phyloP scores from a whole-genome alignment of 176 grass and related monocot genomes.

The Saccharum spontaneum region DNA sequence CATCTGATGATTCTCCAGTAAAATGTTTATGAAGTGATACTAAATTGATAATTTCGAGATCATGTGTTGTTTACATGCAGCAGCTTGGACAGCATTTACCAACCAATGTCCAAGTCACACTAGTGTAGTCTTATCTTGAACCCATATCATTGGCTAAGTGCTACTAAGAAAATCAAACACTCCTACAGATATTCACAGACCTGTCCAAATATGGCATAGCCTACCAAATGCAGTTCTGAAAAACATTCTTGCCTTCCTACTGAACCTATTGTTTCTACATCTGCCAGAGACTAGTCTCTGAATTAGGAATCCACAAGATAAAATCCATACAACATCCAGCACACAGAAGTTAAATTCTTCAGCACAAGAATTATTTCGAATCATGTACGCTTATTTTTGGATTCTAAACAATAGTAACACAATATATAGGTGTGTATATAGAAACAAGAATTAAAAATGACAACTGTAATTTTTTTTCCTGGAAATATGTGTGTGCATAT shows the following conservation, averaged over 20 bases:
- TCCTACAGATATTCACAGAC: background rate
- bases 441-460: conserved; percentile 20
- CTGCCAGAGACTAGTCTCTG: background rate
- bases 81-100: conserved; percentile 2
- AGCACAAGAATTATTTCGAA: background rate
- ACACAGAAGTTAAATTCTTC: background rate
- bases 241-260: background rate
- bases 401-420: background rate
- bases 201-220: background rate
- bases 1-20: background rate
- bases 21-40: conserved; percentile 6
- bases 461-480: background rate
- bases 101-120: background rate
- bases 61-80: background rate
- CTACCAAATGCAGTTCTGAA: background rate
- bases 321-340: background rate
- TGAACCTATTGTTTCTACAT: background rate
- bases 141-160: background rate
- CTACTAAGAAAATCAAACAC: conserved; percentile 4
- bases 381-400: background rate
- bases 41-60: background rate
- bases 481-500: background rate
- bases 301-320: background rate
- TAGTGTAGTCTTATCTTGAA: background rate
- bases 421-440: background rate